Base-by-base conservation (phyloP, 2,329 filamentous ascomycete genomes). In the Fonsecaea pugnacius region DNA sequence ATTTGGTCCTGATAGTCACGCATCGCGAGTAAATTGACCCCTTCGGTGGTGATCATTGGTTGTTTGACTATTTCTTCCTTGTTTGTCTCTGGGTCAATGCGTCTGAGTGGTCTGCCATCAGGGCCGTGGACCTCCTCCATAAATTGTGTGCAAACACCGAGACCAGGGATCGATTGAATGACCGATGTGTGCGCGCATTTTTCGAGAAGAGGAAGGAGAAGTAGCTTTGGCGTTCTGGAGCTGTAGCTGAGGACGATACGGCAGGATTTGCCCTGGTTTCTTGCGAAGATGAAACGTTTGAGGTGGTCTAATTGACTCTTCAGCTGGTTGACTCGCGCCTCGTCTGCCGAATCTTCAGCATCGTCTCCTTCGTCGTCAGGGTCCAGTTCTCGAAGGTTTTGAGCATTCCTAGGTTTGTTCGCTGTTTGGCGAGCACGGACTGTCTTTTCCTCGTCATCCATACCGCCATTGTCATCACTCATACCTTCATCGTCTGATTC, bases 181-280 rank as follows among this genome's bases (percentile, higher is more conserved):
- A 96, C 87, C 0, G 93, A 89, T 73, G 87, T 87, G 68, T 87
- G 87, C 60, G 91, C 87, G 12, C 91, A 91, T 16, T 88, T 85
- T 77, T 98, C 92, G 60, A 98, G 91, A 63, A 98, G 83, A 72
- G 91, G 91, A 64, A 98, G 87, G 85, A 99, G 95, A 65, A 99
- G 86, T 54, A 99, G 84, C 80, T 99, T 99, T 69, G 94, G 91
- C 14, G 90, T 90, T 50, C 85, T 82, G 48, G 89, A 86, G 68
- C 91, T 87, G 75, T 96, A 97, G 77, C 88, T 91, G 65, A 98
- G 85, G 16, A 90, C 90, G 73, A 98, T 87, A 69, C 89, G 85
- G 77, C 91, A 96, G 82, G 87, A 90, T 46, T 84, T 84, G 69
- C 92, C 93, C 18, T 80, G 80, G 63, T 82, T 82, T 71, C 92